Evolutionary conservation across 2,329 filamentous ascomycete genomes (phyloP).

Genomic region (Tetracladium maxilliforme): DNA sequence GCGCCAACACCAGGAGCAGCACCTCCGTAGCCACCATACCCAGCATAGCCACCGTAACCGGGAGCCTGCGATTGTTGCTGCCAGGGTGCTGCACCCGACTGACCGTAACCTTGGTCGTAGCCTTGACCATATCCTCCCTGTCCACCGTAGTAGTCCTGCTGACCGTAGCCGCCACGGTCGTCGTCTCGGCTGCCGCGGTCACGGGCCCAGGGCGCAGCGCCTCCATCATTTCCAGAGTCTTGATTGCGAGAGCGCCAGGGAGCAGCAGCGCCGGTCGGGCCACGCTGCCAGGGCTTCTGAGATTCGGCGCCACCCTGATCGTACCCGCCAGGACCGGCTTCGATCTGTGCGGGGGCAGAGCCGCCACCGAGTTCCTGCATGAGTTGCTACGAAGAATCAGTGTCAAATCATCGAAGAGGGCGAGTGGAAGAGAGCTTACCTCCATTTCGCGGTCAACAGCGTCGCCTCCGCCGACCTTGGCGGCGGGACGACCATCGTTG

Average conservation of each 20-base stretch:
- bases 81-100: slow-evolving; percentile 32
- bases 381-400: slow-evolving; percentile 53
- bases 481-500: slow-evolving; percentile 48
- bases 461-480: slow-evolving; percentile 60
- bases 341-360: slow-evolving; percentile 63
- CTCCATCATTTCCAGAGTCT: slow-evolving; percentile 23
- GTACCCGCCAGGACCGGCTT: slow-evolving; percentile 59
- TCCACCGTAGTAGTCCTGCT: slow-evolving; percentile 31
- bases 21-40: slow-evolving; percentile 20
- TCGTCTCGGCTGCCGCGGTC: slow-evolving; percentile 37
- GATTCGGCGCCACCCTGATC: slow-evolving; percentile 27
- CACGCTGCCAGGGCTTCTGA: slow-evolving; percentile 77
- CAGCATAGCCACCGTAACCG: slow-evolving; percentile 31
- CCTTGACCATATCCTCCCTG: slow-evolving; percentile 22
- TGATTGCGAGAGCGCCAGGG: slow-evolving; percentile 45
- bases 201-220: slow-evolving; percentile 45
- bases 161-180: slow-evolving; percentile 27
- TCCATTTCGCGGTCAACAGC: slow-evolving; percentile 90
- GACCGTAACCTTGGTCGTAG: slow-evolving; percentile 23
- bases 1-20: slow-evolving; percentile 36
- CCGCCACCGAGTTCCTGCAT: slow-evolving; percentile 92
- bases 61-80: slow-evolving; percentile 23
- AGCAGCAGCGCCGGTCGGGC: slow-evolving; percentile 68
- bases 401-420: slow-evolving; percentile 1
- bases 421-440: slow-evolving; percentile 35